These are phyloP conservation scores for Phytophthora citricola DNA, from an alignment of 352 stramenopile genomes.

Conservation along the genomic window DNA sequence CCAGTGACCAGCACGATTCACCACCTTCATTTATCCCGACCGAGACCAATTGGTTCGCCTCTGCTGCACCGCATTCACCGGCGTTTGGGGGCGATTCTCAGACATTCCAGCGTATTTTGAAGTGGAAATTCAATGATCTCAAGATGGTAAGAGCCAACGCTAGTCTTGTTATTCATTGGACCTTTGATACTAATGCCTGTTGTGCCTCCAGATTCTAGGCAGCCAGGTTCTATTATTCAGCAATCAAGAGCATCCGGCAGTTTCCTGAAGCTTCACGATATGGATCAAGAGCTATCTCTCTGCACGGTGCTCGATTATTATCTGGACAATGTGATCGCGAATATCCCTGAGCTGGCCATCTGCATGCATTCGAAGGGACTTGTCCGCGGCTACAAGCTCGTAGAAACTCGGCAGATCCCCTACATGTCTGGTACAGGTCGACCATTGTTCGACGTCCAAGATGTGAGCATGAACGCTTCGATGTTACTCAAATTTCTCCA, in stretches of 20 bases:
- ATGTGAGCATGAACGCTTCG: constrained; percentile 87
- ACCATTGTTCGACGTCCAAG: constrained; percentile 84
- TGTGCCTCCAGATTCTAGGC: constrained; percentile 61
- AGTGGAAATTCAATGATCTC: constrained; percentile 89
- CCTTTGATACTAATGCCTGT: constrained; percentile 1
- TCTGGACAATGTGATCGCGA: constrained; percentile 88
- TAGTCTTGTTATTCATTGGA: neutral
- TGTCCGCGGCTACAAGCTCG: constrained; percentile 86
- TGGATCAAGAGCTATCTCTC: constrained; percentile 86
- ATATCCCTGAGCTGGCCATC: constrained; percentile 86
- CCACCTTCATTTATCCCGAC: constrained; percentile 16
- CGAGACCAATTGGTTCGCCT: constrained; percentile 38
- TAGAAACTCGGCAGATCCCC: constrained; percentile 84
- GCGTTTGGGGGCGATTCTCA: constrained; percentile 42
- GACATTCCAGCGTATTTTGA: constrained; percentile 79
- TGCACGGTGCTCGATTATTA: constrained; percentile 89
- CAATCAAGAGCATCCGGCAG: constrained; percentile 82
- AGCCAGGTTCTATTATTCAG: constrained; percentile 87
- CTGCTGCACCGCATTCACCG: constrained; percentile 29
- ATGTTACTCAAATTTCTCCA: constrained; percentile 90
- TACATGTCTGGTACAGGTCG: constrained; percentile 70
- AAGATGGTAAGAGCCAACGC: constrained; percentile 67
- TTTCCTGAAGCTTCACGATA: constrained; percentile 88
- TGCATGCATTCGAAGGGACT: constrained; percentile 89
- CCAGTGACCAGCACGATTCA: constrained; percentile 4